These are phyloP conservation scores for Termitomyces bulborhizus DNA, from an alignment of 768 basidiomycete genomes.

Conservation along the genomic window DNA sequence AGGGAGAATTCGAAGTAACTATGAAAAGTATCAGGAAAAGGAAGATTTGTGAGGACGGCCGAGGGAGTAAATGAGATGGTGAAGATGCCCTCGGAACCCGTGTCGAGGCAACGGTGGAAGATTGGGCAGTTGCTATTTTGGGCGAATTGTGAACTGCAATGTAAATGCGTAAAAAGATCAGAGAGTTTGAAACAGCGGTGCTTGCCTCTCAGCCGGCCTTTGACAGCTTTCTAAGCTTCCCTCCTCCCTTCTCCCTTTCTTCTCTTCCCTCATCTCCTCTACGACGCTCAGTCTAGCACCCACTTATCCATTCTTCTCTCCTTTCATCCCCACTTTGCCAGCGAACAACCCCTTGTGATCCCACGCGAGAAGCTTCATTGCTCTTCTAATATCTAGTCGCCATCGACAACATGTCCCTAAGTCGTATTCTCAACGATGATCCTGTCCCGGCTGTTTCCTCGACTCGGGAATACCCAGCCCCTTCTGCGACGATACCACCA, in stretches of 20 bases:
- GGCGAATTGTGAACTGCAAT: conserved; percentile 23
- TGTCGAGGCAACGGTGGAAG: conserved; percentile 4
- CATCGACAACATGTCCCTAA: conserved; percentile 57
- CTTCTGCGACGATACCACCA: conserved; percentile 18
- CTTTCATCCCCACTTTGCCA: conserved; percentile 5
- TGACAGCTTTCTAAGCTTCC: conserved; percentile 17
- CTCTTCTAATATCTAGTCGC: conserved; percentile 4
- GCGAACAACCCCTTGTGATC: conserved; percentile 17
- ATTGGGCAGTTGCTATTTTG: conserved; percentile 18
- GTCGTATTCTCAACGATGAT: conserved; percentile 75
- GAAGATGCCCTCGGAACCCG: conserved; percentile 6
- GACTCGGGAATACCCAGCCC: conserved; percentile 23
- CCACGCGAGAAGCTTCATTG: conserved; percentile 24
- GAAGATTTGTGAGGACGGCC: conserved; percentile 8
- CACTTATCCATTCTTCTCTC: conserved; percentile 8
- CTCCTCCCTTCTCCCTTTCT: conserved; percentile 14
- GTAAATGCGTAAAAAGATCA: conserved; percentile 27
- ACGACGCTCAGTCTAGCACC: neutral
- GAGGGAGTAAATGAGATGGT: neutral
- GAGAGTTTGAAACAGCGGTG: conserved; percentile 24
- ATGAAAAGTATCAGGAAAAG: conserved; percentile 19
- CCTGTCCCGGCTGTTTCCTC: conserved; percentile 35
- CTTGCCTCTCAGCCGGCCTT: conserved; percentile 17
- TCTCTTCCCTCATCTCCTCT: conserved; percentile 11
- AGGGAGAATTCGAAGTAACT: conserved; percentile 8